Base-by-base conservation (phyloP, 495 filamentous ascomycete genomes). In the Hypoxylon intermedium region DNA sequence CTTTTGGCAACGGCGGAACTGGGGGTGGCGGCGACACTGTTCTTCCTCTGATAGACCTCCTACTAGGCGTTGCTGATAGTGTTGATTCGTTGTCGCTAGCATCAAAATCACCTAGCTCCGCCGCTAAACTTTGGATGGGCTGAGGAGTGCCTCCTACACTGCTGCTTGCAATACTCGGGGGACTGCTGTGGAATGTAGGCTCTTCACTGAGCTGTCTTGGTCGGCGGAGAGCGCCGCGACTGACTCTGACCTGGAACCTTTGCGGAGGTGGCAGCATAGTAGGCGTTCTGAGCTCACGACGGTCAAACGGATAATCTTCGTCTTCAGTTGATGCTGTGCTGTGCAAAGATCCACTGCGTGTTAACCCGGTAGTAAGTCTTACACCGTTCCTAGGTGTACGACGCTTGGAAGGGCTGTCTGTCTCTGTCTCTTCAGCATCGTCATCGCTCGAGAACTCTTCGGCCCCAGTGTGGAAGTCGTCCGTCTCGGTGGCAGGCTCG, bases 301-400 rank as follows among this genome's bases (percentile, higher is more conserved):
- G 41, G 34, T 58, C 59, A 19, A 70, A 66, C 6, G 58, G 53
- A 48, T 82, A 83, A 20, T 87, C 85, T 40, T 87, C 86, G 19
- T 96, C 92, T 53, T 96, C 92, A 3, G 89, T 93, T 7, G 93
- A 97, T 15, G 92, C 93, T 5, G 92, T 96, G 76, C 93, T 97
- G 59, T 88, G 81, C 67, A 88, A 90, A 5, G 92, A 93, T 3
- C 85, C 82, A 58, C 86, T 83, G 47, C 74, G 68, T 23, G 41
- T 47, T 15, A 61, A 12, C 33, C 55, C 47, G 21, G 44, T 38
- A 20, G 31, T 13, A 33, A 72, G 40, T 24, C 33, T 59, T 7
- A 69, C 70, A 33, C 67, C 75, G 70, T 68, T 75, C 38, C 67
- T 74, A 18, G 70, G 69, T 49, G 72, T 75, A 21, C 75, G 75